A percentile compares a stretch with the other conserved stretches of the same genome.
These are phyloP conservation scores for Drechmeria coniospora DNA, from an alignment of 2,329 filamentous ascomycete genomes.

Conservation along the genomic window DNA sequence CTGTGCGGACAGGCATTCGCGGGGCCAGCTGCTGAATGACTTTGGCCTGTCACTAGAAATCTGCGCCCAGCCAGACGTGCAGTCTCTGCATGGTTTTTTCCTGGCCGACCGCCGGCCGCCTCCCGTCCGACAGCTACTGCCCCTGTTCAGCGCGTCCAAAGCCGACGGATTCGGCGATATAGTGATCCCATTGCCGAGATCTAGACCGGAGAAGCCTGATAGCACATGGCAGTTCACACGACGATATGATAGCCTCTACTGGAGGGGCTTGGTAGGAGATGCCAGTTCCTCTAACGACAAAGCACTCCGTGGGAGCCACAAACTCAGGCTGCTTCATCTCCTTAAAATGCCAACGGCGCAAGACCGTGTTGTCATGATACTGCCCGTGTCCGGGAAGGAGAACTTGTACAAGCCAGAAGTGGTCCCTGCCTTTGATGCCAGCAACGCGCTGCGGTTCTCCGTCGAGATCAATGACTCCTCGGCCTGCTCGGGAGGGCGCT, in stretches of 20 bases:
- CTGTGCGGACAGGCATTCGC: conserved; percentile 49
- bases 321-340: conserved; percentile 57
- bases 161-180: conserved; percentile 62
- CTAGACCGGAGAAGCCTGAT: conserved; percentile 23
- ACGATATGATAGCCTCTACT: conserved; percentile 54
- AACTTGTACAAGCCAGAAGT: conserved; percentile 38
- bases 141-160: conserved; percentile 64
- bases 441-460: conserved; percentile 35
- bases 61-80: conserved; percentile 65
- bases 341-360: conserved; percentile 39
- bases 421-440: conserved; percentile 36
- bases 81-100: conserved; percentile 59
- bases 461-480: conserved; percentile 44
- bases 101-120: conserved; percentile 46
- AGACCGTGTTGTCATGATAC: conserved; percentile 37
- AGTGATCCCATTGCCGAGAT: conserved; percentile 47
- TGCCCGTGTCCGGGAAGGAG: conserved; percentile 25
- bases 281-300: conserved; percentile 30
- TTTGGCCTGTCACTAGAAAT: conserved; percentile 51
- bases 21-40: conserved; percentile 49
- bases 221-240: conserved; percentile 33
- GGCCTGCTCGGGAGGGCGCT: conserved; percentile 33
- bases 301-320: conserved; percentile 50
- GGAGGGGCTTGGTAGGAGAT: conserved; percentile 56
- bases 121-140: conserved; percentile 49